phyloP scores from a whole-genome alignment of 129 eudicot species.

The Heracleum sosnowskyi region DNA sequence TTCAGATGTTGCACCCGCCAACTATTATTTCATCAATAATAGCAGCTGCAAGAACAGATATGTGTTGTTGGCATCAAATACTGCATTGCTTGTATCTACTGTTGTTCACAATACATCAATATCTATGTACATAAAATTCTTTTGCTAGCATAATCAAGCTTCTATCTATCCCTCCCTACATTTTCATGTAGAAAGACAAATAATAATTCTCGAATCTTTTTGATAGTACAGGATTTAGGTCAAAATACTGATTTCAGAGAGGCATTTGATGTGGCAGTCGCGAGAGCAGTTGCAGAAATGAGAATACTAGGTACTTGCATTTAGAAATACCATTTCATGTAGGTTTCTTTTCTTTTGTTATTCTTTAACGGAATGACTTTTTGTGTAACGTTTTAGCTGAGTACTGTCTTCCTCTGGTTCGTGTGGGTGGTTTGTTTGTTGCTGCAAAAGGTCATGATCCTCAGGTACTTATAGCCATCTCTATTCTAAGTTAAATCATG shows the following conservation, averaged over 20 bases:
- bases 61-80: constrained; percentile 5
- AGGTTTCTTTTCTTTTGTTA: constrained; percentile 1
- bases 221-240: constrained; percentile 71
- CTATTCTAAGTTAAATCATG: background rate
- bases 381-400: constrained; percentile 44
- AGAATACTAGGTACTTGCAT: constrained; percentile 66
- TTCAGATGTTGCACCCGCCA: background rate
- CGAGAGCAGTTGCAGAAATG: constrained; percentile 97
- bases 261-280: constrained; percentile 82
- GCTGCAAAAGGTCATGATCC: constrained; percentile 99
- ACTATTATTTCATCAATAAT: background rate
- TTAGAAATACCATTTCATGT: background rate
- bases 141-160: background rate
- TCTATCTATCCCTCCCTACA: background rate
- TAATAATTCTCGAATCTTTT: constrained; percentile 16
- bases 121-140: background rate
- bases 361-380: constrained; percentile 5
- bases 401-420: constrained; percentile 93
- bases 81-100: background rate
- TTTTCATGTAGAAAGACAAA: constrained; percentile 8
- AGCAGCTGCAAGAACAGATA: background rate
- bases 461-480: constrained; percentile 35
- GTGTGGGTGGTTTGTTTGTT: constrained; percentile 88
- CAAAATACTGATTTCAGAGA: constrained; percentile 65
- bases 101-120: background rate